These are phyloP conservation scores for Coprinopsis sp. DNA, from an alignment of 768 basidiomycete species.

Conservation along the genomic window DNA sequence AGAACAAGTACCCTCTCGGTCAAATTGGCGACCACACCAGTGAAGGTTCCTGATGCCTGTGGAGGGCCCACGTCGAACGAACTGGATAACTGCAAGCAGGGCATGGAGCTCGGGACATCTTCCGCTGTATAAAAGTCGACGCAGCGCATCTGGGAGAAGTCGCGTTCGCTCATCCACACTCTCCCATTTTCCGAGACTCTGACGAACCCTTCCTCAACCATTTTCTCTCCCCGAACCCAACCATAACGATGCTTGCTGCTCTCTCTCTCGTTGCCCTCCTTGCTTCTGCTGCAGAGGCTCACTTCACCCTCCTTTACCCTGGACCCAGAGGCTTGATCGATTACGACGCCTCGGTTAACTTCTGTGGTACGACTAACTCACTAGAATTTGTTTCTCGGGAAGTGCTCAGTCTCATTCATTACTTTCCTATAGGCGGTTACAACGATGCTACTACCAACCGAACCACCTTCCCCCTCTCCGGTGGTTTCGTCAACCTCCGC, in stretches of 20 bases:
- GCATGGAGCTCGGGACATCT: too few relatives aligned
- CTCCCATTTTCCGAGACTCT: too few relatives aligned
- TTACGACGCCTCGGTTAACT: slow-evolving; percentile 46
- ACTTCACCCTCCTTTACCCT: slow-evolving; percentile 74
- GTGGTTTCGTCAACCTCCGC: slow-evolving; percentile 54
- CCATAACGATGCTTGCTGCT: slow-evolving; percentile 5
- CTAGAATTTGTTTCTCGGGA: neutral
- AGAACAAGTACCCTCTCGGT: too few relatives aligned
- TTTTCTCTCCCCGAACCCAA: neutral
- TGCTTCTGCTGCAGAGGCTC: slow-evolving; percentile 48
- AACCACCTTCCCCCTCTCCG: slow-evolving; percentile 60
- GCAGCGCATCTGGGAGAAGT: too few relatives aligned
- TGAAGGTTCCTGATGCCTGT: too few relatives aligned
- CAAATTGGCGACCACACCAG: too few relatives aligned
- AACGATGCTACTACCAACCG: slow-evolving; percentile 47
- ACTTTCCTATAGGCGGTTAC: slow-evolving; percentile 54
- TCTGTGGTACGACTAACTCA: slow-evolving; percentile 50
- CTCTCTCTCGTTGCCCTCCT: slow-evolving; percentile 15
- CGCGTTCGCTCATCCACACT: neutral
- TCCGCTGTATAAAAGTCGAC: too few relatives aligned
- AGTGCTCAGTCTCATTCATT: neutral
- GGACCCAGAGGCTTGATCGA: slow-evolving; percentile 63
- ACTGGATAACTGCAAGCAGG: too few relatives aligned
- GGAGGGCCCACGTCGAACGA: too few relatives aligned
- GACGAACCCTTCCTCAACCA: neutral